Evolutionary conservation across 306 rosid species (phyloP), one percentile per base, ranked within the genome.

Genomic region (Medicago arabica): DNA sequence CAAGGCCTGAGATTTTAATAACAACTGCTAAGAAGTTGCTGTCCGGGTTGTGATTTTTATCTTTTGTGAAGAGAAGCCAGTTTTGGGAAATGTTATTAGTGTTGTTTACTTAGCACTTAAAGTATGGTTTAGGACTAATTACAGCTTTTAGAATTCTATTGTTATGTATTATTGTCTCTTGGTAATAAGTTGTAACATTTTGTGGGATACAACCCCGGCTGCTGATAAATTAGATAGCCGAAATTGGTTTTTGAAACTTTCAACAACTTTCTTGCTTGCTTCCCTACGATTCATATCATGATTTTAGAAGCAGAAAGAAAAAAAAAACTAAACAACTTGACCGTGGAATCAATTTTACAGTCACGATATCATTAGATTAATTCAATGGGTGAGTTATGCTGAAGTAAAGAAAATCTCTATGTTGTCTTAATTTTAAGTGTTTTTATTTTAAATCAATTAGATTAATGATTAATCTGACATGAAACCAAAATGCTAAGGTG

Each of bases 1-100:
- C 65, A 77, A 83, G 84, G 62, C 78, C 18, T 72, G 75, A 11
- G 62, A 65, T 25, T 54, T 66, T 65, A 17, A 28, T 40, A 21
- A n/a, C 50, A 31, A 41, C 2, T 34, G 71, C 65, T 36, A 72
- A 63, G 53, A 75, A 65, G 65, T 79, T 73, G 55, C 66, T 15
- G 39, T 25, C 50, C 43, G 58, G 34, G 40, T 50, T 72, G 49
- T 75, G 79, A 38, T 66, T 25, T 68, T 40, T 40, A 60, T 68
- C 60, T 59, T 57, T 72, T 72, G 68, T 59, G 41, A 28, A 16
- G 68, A 47, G 67, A 63, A 14, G 38, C 46, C 40, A n/a, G 71
- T 67, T 57, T 74, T 49, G 50, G 75, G 71, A 44, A 9, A 31
- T 76, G 76, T 38, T 21, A 19, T 58, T 16, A 19, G 61, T 74